These are phyloP conservation scores for Hyphopichia fennica DNA, from an alignment of 1,139 yeast species.

Conservation along the genomic window DNA sequence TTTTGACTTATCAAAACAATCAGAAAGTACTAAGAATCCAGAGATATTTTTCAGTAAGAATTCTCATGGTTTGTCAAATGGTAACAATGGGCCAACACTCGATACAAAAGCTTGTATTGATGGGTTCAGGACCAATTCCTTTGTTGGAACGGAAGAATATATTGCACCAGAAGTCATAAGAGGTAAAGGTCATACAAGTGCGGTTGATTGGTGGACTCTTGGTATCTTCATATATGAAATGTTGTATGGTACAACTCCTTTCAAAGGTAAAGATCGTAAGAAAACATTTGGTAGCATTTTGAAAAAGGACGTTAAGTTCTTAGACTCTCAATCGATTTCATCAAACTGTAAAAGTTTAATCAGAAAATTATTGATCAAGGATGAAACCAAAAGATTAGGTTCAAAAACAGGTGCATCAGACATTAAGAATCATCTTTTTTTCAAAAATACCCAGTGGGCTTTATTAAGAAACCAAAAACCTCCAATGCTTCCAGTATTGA, in stretches of 20 bases:
- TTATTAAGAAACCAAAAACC: constrained; percentile 87
- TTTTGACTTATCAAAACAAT: constrained; percentile 91
- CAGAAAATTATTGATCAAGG: constrained; percentile 79
- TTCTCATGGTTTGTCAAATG: constrained; percentile 20
- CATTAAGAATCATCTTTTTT: constrained; percentile 84
- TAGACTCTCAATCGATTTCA: constrained; percentile 56
- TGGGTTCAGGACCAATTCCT: constrained; percentile 93
- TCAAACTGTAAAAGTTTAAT: constrained; percentile 77
- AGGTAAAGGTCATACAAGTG: constrained; percentile 96
- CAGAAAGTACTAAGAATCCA: constrained; percentile 66
- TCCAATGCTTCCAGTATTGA: constrained; percentile 88
- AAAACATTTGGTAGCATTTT: constrained; percentile 85
- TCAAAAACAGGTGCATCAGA: constrained; percentile 94
- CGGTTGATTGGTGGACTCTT: constrained; percentile 99
- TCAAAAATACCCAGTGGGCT: constrained; percentile 94
- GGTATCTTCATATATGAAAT: constrained; percentile 91
- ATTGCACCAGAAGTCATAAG: constrained; percentile 97
- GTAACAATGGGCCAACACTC: constrained; percentile 38
- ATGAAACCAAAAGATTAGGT: constrained; percentile 84
- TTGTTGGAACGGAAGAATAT: constrained; percentile 97
- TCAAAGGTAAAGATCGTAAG: constrained; percentile 86
- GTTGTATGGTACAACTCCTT: constrained; percentile 95
- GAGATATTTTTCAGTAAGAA: constrained; percentile 36
- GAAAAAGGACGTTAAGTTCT: constrained; percentile 78
- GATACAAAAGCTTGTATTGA: constrained; percentile 95